Base-by-base conservation (phyloP, 2,329 filamentous ascomycete genomes). In the Xylariales sp. region DNA sequence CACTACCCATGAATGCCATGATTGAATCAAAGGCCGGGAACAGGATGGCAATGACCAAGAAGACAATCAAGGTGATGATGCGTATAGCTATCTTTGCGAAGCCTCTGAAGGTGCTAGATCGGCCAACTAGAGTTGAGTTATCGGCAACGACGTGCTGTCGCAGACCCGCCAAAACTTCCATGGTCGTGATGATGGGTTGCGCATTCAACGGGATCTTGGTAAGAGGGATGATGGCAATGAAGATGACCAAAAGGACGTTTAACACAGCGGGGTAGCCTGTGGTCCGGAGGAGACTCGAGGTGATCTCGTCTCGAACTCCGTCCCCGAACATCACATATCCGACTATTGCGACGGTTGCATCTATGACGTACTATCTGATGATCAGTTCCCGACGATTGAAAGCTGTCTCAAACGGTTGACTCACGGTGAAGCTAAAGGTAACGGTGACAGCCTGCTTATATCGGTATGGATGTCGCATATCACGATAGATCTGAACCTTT, bases 241-340 rank as follows among this genome's bases (percentile, higher is more conserved):
- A 91, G 47, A 87, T 70, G 49, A 88, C 88, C 61, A 96, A 85
- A 51, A 91, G 70, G 34, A 91, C 66, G n/a, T 82, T 88, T 29
- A 95, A 64, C 1, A 70, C 73, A 10, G 76, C 68, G 1, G 91
- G 88, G 58, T 95, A 96, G 40, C 83, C 84, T 5, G 74, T 64
- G 1, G 80, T 84, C 39, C 76, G 71, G 50, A 97, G 78, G 46
- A 98, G 84, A 64, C 95, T 97, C 55, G 85, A 84, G 0, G 93
- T 96, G 59, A 97, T 83, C 61, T 94, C 88, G 49, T 95, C 90
- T 43, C 76, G 77, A 40, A 95, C 87, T n/a, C 70, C 75, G 51
- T 95, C 86, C 46, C 91, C 91, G 61, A 96, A 98, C 91, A 98
- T 97, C 49, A 96, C 74, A 44, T 93, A 77, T 28, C 93, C 91